Evolutionary conservation across 768 basidiomycete species (phyloP).

Genomic region (Hygrocybe punicea): DNA sequence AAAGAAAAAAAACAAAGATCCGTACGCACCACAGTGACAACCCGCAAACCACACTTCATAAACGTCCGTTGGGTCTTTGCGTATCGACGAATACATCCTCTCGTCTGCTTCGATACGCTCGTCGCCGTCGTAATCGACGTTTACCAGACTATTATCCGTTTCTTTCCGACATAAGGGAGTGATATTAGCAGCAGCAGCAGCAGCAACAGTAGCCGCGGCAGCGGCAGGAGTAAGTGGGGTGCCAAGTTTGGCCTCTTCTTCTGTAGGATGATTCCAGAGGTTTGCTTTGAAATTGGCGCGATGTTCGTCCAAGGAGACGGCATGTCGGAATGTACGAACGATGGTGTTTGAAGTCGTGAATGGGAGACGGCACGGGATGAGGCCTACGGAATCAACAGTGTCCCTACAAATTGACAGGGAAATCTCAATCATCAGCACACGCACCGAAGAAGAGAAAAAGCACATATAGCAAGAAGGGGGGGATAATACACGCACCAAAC

Average conservation of each 20-base stretch:
- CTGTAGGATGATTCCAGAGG: constrained; percentile 34
- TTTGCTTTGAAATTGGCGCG: constrained; percentile 51
- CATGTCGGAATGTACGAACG: constrained; percentile 51
- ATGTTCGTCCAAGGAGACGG: constrained; percentile 52
- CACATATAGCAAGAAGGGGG: too few species aligned
- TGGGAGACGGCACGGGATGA: constrained; percentile 43
- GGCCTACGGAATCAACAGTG: constrained; percentile 53
- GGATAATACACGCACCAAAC: constrained; percentile 43
- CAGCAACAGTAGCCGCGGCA: too few species aligned
- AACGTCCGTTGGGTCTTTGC: constrained; percentile 34
- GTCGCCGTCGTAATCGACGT: constrained; percentile 5
- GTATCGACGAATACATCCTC: constrained; percentile 23
- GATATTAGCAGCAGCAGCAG: too few species aligned
- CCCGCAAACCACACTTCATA: constrained; percentile 56
- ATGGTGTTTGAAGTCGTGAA: constrained; percentile 46
- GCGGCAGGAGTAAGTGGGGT: not conserved
- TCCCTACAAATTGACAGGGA: constrained; percentile 38
- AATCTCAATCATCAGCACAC: too few species aligned
- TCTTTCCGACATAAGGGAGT: not conserved
- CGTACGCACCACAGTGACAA: constrained; percentile 35
- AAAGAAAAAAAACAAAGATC: not conserved
- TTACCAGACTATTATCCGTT: constrained; percentile 1
- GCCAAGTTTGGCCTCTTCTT: constrained; percentile 10
- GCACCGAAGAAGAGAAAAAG: too few species aligned
- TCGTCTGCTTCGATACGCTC: constrained; percentile 18